Evolutionary conservation across 2,329 filamentous ascomycete species (phyloP).

Genomic region (Westerdykella aurantiaca): DNA sequence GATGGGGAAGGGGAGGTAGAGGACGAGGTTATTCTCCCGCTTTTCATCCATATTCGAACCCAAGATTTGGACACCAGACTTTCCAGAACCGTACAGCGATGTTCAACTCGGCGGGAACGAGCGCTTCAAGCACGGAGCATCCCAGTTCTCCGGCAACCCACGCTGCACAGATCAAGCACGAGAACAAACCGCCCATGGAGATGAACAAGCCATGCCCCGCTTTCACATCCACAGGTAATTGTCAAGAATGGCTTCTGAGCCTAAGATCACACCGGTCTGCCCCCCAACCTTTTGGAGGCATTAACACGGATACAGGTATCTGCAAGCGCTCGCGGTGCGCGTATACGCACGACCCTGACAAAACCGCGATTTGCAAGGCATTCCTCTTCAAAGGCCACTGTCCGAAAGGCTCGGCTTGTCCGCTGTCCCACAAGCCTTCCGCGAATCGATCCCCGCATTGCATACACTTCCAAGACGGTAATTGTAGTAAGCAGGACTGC

Average conservation of each 20-base stretch:
- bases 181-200: neutral
- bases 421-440: slow-evolving; percentile 81
- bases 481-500: slow-evolving; percentile 81
- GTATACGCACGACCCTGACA: slow-evolving; percentile 76
- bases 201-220: slow-evolving; percentile 14
- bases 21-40: neutral
- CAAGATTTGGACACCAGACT: neutral
- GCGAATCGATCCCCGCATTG: slow-evolving; percentile 82
- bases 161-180: neutral
- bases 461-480: slow-evolving; percentile 82
- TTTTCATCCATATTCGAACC: slow-evolving; percentile 4
- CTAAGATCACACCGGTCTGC: slow-evolving; percentile 3
- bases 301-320: slow-evolving; percentile 51
- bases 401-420: slow-evolving; percentile 70
- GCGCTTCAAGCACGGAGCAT: neutral
- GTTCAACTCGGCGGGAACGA: slow-evolving; percentile 2
- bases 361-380: slow-evolving; percentile 85
- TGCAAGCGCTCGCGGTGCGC: slow-evolving; percentile 80
- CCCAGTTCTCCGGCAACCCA: no score
- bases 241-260: slow-evolving; percentile 6
- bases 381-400: slow-evolving; percentile 77
- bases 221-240: slow-evolving; percentile 32
- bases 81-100: slow-evolving; percentile 2
- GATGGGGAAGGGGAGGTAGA: slow-evolving; percentile 1
- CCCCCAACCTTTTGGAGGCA: slow-evolving; percentile 1